Base-by-base conservation (phyloP, 2,329 filamentous ascomycete genomes). In the Penicillium brasilianum region DNA sequence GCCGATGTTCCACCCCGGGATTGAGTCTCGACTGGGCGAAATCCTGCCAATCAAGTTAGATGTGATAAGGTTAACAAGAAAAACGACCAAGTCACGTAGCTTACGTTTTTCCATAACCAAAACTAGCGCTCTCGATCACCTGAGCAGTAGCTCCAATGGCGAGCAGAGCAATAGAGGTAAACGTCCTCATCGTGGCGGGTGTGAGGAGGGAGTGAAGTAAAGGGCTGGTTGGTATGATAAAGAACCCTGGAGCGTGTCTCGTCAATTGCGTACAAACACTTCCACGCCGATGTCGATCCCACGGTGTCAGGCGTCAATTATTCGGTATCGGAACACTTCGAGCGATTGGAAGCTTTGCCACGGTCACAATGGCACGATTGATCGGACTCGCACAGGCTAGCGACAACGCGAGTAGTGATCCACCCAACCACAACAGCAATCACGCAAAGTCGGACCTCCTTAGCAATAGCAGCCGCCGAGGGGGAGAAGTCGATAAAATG, bases 101-200 rank as follows among this genome's bases (percentile, higher is more conserved):
- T 46, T 79, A 90, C 88, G 82, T 85, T 69, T 84, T 83, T 62
- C 85, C 84, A 72, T 90, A 85, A 39, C 92, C 92, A 75, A 96
- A 96, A 75, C 90, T 93, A 52, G 92, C 84, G 71, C 88, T 87
- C 67, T 87, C 89, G 72, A 92, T 85, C 57, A 92, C 81, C 71
- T 90, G 86, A 37, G 89, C 88, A 56, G 85, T 82, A 37, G 80
- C 81, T 50, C 81, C 76, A 61, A 84, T 83, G 57, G 85, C 69
- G 20, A 80, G 74, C 44, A 83, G 66, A n/a, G 77, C 71, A 20
- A 80, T 71, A 59, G 75, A 79, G 64, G 75, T 73, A 60, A 79
- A 68, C 49, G 76, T 69, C 64, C 74, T 78, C 74, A 84, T 78
- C 52, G 70, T 78, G 66, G 63, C 59, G 37, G 20, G 22, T 14